A percentile compares a stretch with the other conserved stretches of the same genome.
Evolutionary conservation across 495 filamentous ascomycete genomes (phyloP).

Genomic region (Penicillium angulare): DNA sequence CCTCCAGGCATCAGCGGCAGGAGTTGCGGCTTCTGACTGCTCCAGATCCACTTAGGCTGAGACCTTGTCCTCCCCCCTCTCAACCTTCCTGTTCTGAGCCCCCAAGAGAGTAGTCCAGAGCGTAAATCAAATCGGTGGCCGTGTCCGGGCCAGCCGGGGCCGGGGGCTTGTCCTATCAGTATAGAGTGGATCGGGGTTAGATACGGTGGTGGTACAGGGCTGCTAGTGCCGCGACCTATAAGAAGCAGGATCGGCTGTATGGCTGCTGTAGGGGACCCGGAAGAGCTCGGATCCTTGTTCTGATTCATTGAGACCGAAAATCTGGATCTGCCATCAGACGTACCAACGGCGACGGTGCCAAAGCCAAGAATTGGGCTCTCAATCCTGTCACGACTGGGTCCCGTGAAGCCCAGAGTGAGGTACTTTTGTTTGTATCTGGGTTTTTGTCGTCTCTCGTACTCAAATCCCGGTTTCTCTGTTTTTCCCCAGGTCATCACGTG

Average conservation of each 20-base stretch:
- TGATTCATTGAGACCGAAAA: neutral
- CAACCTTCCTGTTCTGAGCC: no score
- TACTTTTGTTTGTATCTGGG: neutral
- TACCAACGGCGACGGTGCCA: conserved; percentile 3
- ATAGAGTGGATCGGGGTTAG: conserved; percentile 13
- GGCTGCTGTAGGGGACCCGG: conserved; percentile 13
- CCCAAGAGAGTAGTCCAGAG: no score
- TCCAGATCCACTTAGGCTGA: conserved; percentile 16
- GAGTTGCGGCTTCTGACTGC: conserved; percentile 7
- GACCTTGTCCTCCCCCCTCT: conserved; percentile 1
- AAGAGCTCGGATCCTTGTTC: conserved; percentile 23
- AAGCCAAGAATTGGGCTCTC: neutral
- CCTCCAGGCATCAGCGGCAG: conserved; percentile 2
- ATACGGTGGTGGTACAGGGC: conserved; percentile 19
- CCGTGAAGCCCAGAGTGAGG: neutral
- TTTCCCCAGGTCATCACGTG: no score
- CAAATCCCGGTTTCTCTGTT: no score
- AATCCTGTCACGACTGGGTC: neutral
- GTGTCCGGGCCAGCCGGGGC: conserved; percentile 27
- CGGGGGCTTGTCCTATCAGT: conserved; percentile 13
- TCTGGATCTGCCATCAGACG: conserved; percentile 4
- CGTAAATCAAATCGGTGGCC: conserved; percentile 8
- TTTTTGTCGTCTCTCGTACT: no score
- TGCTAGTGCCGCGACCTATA: conserved; percentile 23
- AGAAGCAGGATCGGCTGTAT: conserved; percentile 15